Conservation (phyloP, 805 yeast species). For the Lachancea quebecensis region DNA sequence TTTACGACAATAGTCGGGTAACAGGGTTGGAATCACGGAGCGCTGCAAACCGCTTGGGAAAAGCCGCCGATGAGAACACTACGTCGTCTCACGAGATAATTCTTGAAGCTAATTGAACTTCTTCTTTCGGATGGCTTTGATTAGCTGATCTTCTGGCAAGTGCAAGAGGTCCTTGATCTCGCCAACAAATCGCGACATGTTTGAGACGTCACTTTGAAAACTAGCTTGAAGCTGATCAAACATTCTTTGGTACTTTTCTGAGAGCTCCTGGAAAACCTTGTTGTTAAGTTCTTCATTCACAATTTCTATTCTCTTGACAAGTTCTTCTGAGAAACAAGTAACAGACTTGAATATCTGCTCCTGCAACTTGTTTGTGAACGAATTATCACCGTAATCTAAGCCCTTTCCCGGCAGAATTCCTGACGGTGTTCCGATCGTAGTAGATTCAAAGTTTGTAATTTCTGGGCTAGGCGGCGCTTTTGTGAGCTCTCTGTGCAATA, state of each 20-base stretch:
- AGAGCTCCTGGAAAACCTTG: slow-evolving; percentile 30
- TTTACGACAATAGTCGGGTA: slow-evolving; percentile 3
- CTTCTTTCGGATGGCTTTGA: slow-evolving; percentile 25
- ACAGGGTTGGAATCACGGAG: background rate
- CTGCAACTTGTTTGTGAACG: slow-evolving; percentile 33
- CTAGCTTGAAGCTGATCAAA: slow-evolving; percentile 30
- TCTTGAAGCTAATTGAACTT: slow-evolving; percentile 2
- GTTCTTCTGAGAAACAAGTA: slow-evolving; percentile 30
- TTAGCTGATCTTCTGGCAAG: slow-evolving; percentile 32
- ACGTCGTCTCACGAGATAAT: background rate
- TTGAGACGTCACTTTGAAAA: slow-evolving; percentile 34
- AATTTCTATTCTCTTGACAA: slow-evolving; percentile 30
- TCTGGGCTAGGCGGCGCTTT: background rate
- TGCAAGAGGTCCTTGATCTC: slow-evolving; percentile 33
- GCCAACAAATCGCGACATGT: slow-evolving; percentile 31
- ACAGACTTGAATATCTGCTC: slow-evolving; percentile 34
- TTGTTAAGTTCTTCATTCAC: slow-evolving; percentile 35
- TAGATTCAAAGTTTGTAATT: slow-evolving; percentile 10
- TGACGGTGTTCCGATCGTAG: slow-evolving; percentile 7
- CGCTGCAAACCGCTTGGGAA: background rate
- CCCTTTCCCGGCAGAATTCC: background rate
- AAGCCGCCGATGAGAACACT: background rate
- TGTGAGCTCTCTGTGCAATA: background rate
- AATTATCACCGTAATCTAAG: slow-evolving; percentile 11
- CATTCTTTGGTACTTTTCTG: slow-evolving; percentile 31